Evolutionary conservation across 192 early-diverging fungal genomes (phyloP), one percentile per base, ranked within the genome.

Genomic region (Chytriomyces sp.): DNA sequence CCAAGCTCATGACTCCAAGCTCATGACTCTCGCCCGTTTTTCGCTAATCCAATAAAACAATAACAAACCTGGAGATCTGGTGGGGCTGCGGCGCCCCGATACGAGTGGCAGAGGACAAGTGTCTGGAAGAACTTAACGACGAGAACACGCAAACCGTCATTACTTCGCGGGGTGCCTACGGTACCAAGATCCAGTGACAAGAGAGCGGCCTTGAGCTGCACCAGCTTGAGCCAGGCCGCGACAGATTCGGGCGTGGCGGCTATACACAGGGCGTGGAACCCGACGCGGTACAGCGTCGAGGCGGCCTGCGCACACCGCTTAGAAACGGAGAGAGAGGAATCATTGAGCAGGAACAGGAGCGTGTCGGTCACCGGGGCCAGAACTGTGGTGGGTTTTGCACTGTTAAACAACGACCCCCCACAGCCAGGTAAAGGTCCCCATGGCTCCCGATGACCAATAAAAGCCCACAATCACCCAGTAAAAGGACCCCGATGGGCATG

Each of bases 51-150:
- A n/a, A n/a, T n/a, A n/a, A n/a, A n/a, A n/a, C n/a, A n/a, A n/a
- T n/a, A n/a, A n/a, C n/a, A n/a, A n/a, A n/a, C n/a, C n/a, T n/a
- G n/a, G n/a, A n/a, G n/a, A n/a, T n/a, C n/a, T n/a, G n/a, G n/a
- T 3, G 44, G 44, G 17, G 17, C 44, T 2, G 44, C 44, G 17
- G 44, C 44, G 22, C 22, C 32, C 30, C 8, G 14, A n/a, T 33
- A 39, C 25, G 65, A 68, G 17, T 68, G 65, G 5, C 25, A 30
- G 1, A 68, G 49, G 12, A 56, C 65, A 30, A 68, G 12, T 10
- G 54, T 68, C 34, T 68, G 65, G 14, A 33, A 52, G 33, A 68
- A 68, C 65, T 68, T 68, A 53, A 68, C 39, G 7, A 34, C 65
- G 34, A 55, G 7, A 5, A 28, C 17, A 17, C 54, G 28, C 12